A percentile compares a stretch with the other conserved stretches of the same genome.
Evolutionary conservation across 1,284 basidiomycete species (phyloP).

Genomic region (Leccinum variabile): DNA sequence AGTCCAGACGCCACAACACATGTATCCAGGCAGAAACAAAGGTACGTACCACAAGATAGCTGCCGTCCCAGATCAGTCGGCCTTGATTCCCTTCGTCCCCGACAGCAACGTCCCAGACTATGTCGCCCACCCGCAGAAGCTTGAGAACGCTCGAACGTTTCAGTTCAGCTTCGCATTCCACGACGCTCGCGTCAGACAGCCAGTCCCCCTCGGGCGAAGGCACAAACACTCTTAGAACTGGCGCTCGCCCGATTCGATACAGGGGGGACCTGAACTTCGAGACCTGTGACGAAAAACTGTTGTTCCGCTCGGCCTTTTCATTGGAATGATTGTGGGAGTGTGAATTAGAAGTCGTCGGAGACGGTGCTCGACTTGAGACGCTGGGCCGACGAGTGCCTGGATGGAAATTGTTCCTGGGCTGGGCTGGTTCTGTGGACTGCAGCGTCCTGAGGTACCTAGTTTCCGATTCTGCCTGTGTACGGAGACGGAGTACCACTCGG

Average conservation of each 20-base stretch:
- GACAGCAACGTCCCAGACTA: conserved; percentile 80
- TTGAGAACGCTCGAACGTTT: conserved; percentile 54
- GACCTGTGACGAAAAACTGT: conserved; percentile 16
- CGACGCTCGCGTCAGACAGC: conserved; percentile 73
- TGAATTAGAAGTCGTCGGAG: conserved; percentile 52
- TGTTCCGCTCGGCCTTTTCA: conserved; percentile 17
- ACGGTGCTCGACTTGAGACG: conserved; percentile 61
- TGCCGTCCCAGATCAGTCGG: conserved; percentile 78
- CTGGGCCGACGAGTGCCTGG: conserved; percentile 24
- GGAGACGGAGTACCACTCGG: conserved; percentile 68
- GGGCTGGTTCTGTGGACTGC: conserved; percentile 11
- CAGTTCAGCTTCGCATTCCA: conserved; percentile 78
- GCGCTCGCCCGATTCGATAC: conserved; percentile 64
- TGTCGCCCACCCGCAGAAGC: conserved; percentile 68
- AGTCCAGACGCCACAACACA: conserved; percentile 4
- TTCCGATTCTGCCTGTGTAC: conserved; percentile 68
- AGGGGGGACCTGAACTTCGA: conserved; percentile 62
- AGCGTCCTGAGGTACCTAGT: conserved; percentile 31
- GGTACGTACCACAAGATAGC: conserved; percentile 65
- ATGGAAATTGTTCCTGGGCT: neutral
- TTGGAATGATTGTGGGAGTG: conserved; percentile 42
- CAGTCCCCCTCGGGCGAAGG: conserved; percentile 80
- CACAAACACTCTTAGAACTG: conserved; percentile 74
- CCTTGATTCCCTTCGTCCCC: conserved; percentile 82
- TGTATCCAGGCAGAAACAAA: conserved; percentile 3